phyloP scores from a whole-genome alignment of 768 basidiomycete species.

The Boletellus ananiceps region DNA sequence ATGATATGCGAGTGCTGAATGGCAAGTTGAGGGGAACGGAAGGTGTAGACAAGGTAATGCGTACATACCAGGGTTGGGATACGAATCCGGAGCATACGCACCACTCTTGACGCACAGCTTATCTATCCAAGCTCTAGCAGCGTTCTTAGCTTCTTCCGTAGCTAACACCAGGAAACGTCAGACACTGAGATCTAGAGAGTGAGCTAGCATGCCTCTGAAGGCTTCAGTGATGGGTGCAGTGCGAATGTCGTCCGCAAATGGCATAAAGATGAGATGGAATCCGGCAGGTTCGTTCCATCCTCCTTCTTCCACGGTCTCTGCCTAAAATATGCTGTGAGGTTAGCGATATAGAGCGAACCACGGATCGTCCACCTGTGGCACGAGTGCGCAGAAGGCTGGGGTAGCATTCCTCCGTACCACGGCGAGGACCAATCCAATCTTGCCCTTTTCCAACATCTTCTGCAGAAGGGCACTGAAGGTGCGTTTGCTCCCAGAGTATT shows the following conservation, averaged over 20 bases:
- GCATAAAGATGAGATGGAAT: constrained; percentile 89
- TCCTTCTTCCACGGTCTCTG: constrained; percentile 61
- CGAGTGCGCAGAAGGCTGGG: constrained; percentile 76
- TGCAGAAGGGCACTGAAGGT: constrained; percentile 86
- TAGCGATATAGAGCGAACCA: not conserved
- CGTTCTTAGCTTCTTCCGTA: constrained; percentile 58
- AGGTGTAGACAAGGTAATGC: not conserved
- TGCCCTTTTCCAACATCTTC: constrained; percentile 75
- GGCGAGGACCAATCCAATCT: constrained; percentile 74
- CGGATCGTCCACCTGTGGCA: constrained; percentile 68
- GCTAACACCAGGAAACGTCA: constrained; percentile 41
- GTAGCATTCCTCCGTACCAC: constrained; percentile 66
- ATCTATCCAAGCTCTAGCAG: constrained; percentile 69
- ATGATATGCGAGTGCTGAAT: constrained; percentile 65
- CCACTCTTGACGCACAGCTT: constrained; percentile 77
- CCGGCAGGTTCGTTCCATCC: constrained; percentile 85
- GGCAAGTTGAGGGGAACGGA: not conserved
- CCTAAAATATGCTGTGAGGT: constrained; percentile 36
- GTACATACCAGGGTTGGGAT: constrained; percentile 82
- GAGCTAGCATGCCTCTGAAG: constrained; percentile 48
- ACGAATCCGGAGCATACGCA: constrained; percentile 81
- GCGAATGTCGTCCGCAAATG: constrained; percentile 93
- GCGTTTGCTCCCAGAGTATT: constrained; percentile 86
- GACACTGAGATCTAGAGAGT: not conserved
- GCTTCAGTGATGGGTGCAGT: constrained; percentile 65